phyloP scores from a whole-genome alignment of 2,329 filamentous ascomycete genomes.

The Periconia macrospinosa region DNA sequence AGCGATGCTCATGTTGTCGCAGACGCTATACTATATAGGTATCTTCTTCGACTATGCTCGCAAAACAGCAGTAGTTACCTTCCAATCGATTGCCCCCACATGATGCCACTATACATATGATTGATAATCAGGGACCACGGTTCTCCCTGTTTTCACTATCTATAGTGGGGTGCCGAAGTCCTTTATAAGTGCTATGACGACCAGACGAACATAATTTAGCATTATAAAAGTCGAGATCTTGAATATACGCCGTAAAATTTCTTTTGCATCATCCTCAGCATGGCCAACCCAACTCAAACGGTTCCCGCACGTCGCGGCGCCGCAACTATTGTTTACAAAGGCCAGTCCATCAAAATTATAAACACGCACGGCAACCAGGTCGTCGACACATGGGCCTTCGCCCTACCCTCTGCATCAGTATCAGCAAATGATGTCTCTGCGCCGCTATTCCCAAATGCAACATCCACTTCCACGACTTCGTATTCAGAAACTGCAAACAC shows the following conservation, averaged over 20 bases:
- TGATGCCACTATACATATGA: background rate
- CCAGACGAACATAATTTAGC: background rate
- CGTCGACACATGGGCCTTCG: slow-evolving; percentile 54
- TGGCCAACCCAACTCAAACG: slow-evolving; percentile 17
- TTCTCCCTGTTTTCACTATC: no score
- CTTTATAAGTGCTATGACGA: background rate
- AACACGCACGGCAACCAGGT: slow-evolving; percentile 55
- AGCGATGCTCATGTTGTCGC: no score
- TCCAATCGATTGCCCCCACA: background rate
- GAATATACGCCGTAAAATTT: no score
- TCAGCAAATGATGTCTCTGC: slow-evolving; percentile 24
- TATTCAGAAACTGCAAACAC: slow-evolving; percentile 28
- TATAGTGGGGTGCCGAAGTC: background rate
- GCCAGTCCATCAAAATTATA: slow-evolving; percentile 49
- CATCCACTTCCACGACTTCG: slow-evolving; percentile 18
- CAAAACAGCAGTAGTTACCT: background rate
- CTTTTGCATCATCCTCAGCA: background rate
- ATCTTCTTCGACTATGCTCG: background rate
- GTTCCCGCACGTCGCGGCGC: slow-evolving; percentile 51
- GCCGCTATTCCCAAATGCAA: slow-evolving; percentile 31
- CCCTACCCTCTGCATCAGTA: slow-evolving; percentile 29
- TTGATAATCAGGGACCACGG: no score
- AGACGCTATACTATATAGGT: no score
- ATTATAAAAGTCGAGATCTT: no score
- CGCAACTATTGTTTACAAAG: slow-evolving; percentile 40